Evolutionary conservation across 345 rosid species (phyloP).

Genomic region (Hibiscus syriacus): DNA sequence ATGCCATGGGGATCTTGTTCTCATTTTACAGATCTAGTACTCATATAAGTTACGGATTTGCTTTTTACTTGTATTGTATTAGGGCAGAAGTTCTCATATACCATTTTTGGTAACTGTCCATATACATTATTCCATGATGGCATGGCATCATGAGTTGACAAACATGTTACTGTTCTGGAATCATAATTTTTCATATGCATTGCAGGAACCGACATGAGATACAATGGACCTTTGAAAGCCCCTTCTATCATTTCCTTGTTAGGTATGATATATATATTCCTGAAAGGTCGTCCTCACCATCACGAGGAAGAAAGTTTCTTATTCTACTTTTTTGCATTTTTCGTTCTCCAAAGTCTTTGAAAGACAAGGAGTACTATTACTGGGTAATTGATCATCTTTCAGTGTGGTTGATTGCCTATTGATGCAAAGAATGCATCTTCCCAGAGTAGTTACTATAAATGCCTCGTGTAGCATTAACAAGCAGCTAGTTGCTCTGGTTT

Average conservation of each 20-base stretch:
- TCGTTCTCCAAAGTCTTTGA: not conserved
- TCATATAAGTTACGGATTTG: not conserved
- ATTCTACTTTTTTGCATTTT: not conserved
- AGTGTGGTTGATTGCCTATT: not conserved
- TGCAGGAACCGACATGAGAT: conserved; percentile 56
- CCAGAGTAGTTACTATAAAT: not conserved
- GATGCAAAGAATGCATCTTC: not conserved
- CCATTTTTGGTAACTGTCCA: not conserved
- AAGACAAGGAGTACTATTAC: not conserved
- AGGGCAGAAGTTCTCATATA: not conserved
- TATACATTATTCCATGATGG: not conserved
- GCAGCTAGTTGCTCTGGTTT: not conserved
- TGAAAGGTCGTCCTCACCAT: not conserved
- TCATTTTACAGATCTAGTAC: not conserved
- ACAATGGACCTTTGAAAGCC: conserved; percentile 56
- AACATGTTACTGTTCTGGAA: not conserved
- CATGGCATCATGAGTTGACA: not conserved
- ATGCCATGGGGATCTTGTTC: not conserved
- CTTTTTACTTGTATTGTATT: not conserved
- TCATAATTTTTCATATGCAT: conserved; percentile 16
- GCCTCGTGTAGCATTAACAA: not conserved
- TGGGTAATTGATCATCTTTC: not conserved
- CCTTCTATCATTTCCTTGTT: conserved; percentile 80
- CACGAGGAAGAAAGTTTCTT: not conserved
- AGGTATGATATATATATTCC: conserved; percentile 25